Base-by-base conservation (phyloP, 306 rosid species). In the Lotus japonicus region DNA sequence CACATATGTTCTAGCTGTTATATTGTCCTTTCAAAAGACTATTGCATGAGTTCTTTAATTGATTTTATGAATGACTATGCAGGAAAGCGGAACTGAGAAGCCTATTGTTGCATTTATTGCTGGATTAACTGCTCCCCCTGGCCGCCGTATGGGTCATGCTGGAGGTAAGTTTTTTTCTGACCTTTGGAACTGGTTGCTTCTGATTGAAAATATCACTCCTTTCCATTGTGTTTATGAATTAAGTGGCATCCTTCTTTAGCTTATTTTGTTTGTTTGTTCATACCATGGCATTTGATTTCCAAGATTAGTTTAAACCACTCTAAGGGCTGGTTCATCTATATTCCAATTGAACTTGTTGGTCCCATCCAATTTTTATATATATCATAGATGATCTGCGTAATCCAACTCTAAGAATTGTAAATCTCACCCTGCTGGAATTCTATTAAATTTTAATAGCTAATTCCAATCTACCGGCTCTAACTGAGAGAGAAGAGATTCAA, bases 101-200 rank as follows among this genome's bases (percentile, higher is more conserved):
- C 99, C 96, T 18, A 8, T 95, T 66, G 99, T 91, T 79, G 97
- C 89, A 46, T 91, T 91, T 71, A 91, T 95, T 82, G 99, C 97
- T 81, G 99, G 99, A 70, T 85, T 95, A 68, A 95, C 97, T 74
- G 99, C 99, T 58, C 99, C 99, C 18, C 99, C 99, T 21, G 99
- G 99, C 16, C 97, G 97, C 50, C 96, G 99, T 21, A 95, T 95
- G 99, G 99, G 99, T 71, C 99, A 95, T 68, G 99, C 99, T 61
- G 99, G 99, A 77, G 97, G 99, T 88, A 81, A 58, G 48, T 38
- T 67, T 21, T 17, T n/a, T 60, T 55, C 36, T 68, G n/a, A 74
- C 35, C 9, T 12, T 31, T 53, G 14, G 38, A 19, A 62, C 13
- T 75, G 13, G 52, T 66, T 21, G 9, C 72, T 18, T 76, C 9